A percentile compares a stretch with the other conserved stretches of the same genome.
Evolutionary conservation across 306 rosid species (phyloP).

Genomic region (Fagus crenata): DNA sequence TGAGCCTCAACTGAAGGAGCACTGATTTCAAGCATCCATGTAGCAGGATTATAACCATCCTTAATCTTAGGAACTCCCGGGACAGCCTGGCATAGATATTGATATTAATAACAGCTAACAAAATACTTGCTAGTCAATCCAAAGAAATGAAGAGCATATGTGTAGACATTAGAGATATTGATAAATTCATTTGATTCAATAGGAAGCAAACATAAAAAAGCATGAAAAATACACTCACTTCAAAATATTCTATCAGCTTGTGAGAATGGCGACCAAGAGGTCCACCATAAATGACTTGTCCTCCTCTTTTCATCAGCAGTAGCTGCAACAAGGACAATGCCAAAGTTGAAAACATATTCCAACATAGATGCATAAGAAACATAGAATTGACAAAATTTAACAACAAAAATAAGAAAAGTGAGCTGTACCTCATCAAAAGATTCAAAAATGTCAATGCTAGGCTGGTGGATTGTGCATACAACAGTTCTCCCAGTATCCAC

Average conservation of each 20-base stretch:
- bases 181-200: not conserved
- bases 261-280: constrained; percentile 67
- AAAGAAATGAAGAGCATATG: not conserved
- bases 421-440: constrained; percentile 71
- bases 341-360: not conserved
- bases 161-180: not conserved
- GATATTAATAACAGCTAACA: not conserved
- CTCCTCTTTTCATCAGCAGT: constrained; percentile 78
- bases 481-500: constrained; percentile 87
- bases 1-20: constrained; percentile 50
- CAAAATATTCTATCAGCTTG: constrained; percentile 72
- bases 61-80: constrained; percentile 63
- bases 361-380: not conserved
- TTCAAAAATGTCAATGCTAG: constrained; percentile 87
- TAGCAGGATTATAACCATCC: constrained; percentile 77
- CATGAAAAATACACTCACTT: constrained; percentile 35
- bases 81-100: constrained; percentile 47
- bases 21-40: constrained; percentile 84
- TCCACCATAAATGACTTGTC: constrained; percentile 73
- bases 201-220: not conserved
- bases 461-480: constrained; percentile 91
- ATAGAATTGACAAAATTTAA: not conserved
- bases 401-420: constrained; percentile 1
- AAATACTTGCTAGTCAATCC: not conserved
- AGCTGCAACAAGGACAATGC: constrained; percentile 40